phyloP scores from a whole-genome alignment of 495 filamentous ascomycete genomes.

The Chlorociboria aeruginascens region DNA sequence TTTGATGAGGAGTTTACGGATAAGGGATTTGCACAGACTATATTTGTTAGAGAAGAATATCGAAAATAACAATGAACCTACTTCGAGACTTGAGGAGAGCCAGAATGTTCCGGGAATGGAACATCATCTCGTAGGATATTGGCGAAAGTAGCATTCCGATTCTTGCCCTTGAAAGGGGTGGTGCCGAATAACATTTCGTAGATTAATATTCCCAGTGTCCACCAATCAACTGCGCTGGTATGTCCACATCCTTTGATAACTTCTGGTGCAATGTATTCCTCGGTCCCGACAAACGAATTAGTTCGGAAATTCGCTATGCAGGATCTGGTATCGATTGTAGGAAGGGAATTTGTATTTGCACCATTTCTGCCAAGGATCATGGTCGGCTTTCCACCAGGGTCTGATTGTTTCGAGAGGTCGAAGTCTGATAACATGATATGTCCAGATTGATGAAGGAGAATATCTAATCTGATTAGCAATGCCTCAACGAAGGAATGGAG shows the following conservation, averaged over 20 bases:
- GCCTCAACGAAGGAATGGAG: neutral
- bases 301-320: slow-evolving; percentile 98
- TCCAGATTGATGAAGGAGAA: slow-evolving; percentile 92
- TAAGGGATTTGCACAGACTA: slow-evolving; percentile 91
- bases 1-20: slow-evolving; percentile 94
- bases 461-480: slow-evolving; percentile 45
- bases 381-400: slow-evolving; percentile 86
- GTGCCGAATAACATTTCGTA: slow-evolving; percentile 99
- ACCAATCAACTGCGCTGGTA: slow-evolving; percentile 98
- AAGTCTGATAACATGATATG: slow-evolving; percentile 99
- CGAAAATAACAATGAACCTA: slow-evolving; percentile 34
- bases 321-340: slow-evolving; percentile 94
- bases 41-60: slow-evolving; percentile 9
- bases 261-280: slow-evolving; percentile 97
- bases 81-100: slow-evolving; percentile 79
- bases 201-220: slow-evolving; percentile 92
- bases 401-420: slow-evolving; percentile 95
- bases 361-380: slow-evolving; percentile 90
- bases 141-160: slow-evolving; percentile 92
- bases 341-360: slow-evolving; percentile 66
- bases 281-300: slow-evolving; percentile 95
- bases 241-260: slow-evolving; percentile 98
- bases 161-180: slow-evolving; percentile 98
- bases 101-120: slow-evolving; percentile 80
- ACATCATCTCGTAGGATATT: slow-evolving; percentile 95